Evolutionary conservation across 2,329 filamentous ascomycete genomes (phyloP), one percentile per base, ranked within the genome.

Genomic region (Aureobasidium sp.): DNA sequence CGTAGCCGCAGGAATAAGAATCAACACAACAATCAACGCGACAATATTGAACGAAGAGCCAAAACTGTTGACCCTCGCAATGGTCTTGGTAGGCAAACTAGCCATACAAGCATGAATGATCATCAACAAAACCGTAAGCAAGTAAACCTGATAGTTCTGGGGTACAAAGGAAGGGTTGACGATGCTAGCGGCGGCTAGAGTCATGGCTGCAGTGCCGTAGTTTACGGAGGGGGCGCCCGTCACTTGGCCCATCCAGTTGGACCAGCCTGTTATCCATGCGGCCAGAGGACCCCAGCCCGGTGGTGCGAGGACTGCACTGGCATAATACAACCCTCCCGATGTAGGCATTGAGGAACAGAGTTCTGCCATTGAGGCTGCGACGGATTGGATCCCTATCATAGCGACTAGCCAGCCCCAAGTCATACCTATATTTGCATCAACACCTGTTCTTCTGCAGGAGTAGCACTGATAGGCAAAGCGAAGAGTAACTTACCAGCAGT

Each of bases 31-130:
- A 29, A 89, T 67, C 26, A 90, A 77, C 1, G 84, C 85, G 59
- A 88, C 72, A 69, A 90, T 84, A 72, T 91, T 91, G 75, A 90
- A 84, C 0, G 81, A 84, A 10, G 85, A 88, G 13, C 87, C 87
- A 52, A 80, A 83, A 0, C 85, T 87, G 71, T 90, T 91, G 76
- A 89, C 84, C 32, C 80, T 77, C 1, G 87, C 88, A 62, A 90
- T 83, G 82, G 84, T 88, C 52, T 82, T 79, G 0, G 88, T 91
- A 5, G 88, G 86, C 77, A 89, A 82, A 47, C 84, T 88, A 60
- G 85, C 88, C 69, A 90, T 86, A 64, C 76, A 77, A 9, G 78
- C 82, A 70, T 91, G 88, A 27, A 88, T 77, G 32, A 89, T 71
- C 85, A 90, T 87, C 65, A 90, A 78, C 51, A 87, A 75, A 3